phyloP scores from a whole-genome alignment of 805 yeast genomes.

The Candida railenensis region DNA sequence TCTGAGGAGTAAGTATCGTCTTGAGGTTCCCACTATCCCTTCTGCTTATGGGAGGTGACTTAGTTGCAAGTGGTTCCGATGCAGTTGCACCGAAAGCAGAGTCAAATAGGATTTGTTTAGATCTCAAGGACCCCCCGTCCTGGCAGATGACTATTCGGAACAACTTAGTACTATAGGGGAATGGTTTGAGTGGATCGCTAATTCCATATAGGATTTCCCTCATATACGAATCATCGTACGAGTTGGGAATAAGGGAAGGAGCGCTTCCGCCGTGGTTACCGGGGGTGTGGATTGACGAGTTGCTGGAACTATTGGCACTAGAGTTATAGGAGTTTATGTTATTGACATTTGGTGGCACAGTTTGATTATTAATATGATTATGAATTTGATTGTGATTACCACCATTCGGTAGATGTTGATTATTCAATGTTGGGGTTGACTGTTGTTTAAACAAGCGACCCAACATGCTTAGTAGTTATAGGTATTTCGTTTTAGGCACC shows the following conservation, averaged over 20 bases:
- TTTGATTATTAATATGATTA: not conserved
- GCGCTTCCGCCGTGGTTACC: not conserved
- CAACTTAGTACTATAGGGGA: constrained; percentile 23
- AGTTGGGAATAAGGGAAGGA: constrained; percentile 10
- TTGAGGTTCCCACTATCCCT: constrained; percentile 3
- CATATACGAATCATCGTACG: constrained; percentile 45
- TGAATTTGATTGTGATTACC: not conserved
- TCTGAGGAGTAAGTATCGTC: constrained; percentile 9
- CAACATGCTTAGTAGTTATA: constrained; percentile 20
- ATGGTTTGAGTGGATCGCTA: constrained; percentile 25
- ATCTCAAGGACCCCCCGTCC: constrained; percentile 48
- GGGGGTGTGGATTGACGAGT: not conserved
- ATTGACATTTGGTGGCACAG: not conserved
- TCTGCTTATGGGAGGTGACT: not conserved
- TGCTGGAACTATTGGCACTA: constrained; percentile 2
- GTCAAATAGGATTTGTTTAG: constrained; percentile 51
- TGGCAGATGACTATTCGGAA: constrained; percentile 49
- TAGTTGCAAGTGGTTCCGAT: constrained; percentile 1
- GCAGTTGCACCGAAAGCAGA: constrained; percentile 12
- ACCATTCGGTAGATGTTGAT: not conserved
- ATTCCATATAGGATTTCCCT: constrained; percentile 49
- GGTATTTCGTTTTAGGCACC: no score
- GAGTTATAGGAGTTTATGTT: not conserved
- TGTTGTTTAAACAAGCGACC: constrained; percentile 37
- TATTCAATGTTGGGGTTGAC: constrained; percentile 8